These are phyloP conservation scores for Macaranga tanarius DNA, from an alignment of 441 rosid species.

Conservation along the genomic window DNA sequence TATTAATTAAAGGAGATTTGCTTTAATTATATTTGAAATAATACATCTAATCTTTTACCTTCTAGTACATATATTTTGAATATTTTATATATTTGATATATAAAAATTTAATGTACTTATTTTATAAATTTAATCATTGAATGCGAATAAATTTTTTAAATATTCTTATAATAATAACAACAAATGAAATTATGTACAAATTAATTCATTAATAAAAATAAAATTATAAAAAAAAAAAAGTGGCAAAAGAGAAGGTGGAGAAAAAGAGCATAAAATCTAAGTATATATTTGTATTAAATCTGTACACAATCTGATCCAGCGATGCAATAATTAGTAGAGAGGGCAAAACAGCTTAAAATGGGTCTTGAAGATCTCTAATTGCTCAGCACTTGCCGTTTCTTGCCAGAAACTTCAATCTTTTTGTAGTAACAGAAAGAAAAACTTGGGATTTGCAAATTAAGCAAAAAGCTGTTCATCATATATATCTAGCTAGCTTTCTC, in stretches of 20 bases:
- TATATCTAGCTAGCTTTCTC: slow-evolving; percentile 10
- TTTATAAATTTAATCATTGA: no score
- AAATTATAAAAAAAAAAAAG: not conserved
- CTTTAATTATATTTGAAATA: no score
- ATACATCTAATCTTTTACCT: no score
- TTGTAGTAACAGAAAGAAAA: not conserved
- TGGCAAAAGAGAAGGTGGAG: slow-evolving; percentile 31
- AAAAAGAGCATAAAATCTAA: slow-evolving; percentile 60
- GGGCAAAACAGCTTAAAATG: slow-evolving; percentile 37
- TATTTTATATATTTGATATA: no score
- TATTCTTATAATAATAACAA: slow-evolving; percentile 1
- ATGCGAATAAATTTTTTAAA: not conserved
- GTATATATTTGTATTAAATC: slow-evolving; percentile 62
- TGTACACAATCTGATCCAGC: slow-evolving; percentile 85
- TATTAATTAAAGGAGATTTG: not conserved
- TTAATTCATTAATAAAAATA: slow-evolving; percentile 2
- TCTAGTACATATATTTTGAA: no score
- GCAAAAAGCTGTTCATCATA: not conserved
- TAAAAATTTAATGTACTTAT: no score
- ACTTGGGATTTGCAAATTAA: slow-evolving; percentile 33
- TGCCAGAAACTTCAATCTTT: not conserved
- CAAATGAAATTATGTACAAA: not conserved
- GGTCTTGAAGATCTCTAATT: slow-evolving; percentile 49
- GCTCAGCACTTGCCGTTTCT: slow-evolving; percentile 26
- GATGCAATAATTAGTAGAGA: slow-evolving; percentile 62